These are phyloP conservation scores for Penicillium angulare DNA, from an alignment of 495 filamentous ascomycete genomes.

Conservation along the genomic window DNA sequence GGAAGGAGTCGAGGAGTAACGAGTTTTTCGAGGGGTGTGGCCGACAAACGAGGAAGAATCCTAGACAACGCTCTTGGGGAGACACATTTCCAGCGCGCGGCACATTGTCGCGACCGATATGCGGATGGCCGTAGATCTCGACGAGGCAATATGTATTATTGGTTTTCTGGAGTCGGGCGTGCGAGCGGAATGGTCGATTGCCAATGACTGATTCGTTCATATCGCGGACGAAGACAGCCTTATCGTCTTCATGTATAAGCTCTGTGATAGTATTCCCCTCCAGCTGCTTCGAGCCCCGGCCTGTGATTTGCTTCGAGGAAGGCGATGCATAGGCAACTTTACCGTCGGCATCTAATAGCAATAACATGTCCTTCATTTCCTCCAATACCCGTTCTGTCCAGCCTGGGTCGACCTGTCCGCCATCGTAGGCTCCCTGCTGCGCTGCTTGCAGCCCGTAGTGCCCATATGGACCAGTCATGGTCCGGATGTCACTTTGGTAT, in stretches of 20 bases:
- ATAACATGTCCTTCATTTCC: conserved; percentile 84
- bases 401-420: conserved; percentile 76
- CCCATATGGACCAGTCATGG: conserved; percentile 22
- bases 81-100: conserved; percentile 48
- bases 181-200: conserved; percentile 75
- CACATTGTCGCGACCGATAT: conserved; percentile 67
- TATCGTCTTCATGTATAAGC: conserved; percentile 87
- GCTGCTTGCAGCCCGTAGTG: conserved; percentile 49
- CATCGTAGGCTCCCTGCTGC: conserved; percentile 55
- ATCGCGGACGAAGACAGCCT: conserved; percentile 78
- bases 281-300: conserved; percentile 67
- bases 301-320: conserved; percentile 74
- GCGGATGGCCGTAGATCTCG: conserved; percentile 88
- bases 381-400: conserved; percentile 89
- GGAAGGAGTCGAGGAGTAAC: conserved; percentile 81
- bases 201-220: conserved; percentile 89
- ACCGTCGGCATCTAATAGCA: conserved; percentile 83
- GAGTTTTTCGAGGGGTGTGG: conserved; percentile 90
- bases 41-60: conserved; percentile 90
- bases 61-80: conserved; percentile 69
- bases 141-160: conserved; percentile 77
- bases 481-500: conserved; percentile 16
- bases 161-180: conserved; percentile 81
- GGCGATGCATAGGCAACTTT: conserved; percentile 82
- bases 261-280: conserved; percentile 72